Base-by-base conservation (phyloP, 768 basidiomycete species). In the Vararia minispora region DNA sequence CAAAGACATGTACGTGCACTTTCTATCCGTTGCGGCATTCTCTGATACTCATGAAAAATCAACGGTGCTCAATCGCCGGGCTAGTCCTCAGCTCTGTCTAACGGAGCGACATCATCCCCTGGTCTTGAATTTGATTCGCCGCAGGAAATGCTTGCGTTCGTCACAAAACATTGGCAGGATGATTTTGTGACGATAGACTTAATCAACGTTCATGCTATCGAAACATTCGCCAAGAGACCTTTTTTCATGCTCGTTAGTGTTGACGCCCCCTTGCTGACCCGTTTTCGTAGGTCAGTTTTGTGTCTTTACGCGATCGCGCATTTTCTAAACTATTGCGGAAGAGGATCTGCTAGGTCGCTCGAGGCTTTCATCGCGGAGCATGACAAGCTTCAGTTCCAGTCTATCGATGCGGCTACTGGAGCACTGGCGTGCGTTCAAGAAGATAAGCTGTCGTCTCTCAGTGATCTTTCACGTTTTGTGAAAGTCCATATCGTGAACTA, bases 161-260 rank as follows among this genome's bases (percentile, higher is more conserved):
- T 80, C 13, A 98, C 95, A 1, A 68, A 63, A 44, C 70, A 84
- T 46, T 99, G 94, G 94, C 69, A 68, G 30, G 56, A 64, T 6
- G 64, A 86, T 51, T 89, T 80, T 49, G 89, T 97, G 22, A 94
- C 91, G 0, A 58, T 64, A n/a, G 82, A 87, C 53, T 57, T 92
- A 16, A 53, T 55, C 28, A 75, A 71, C 1, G 60, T 61, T 21
- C 59, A 66, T 3, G 58, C 75, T 12, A 63, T 98, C 25, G 71
- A 72, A 42, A 59, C 68, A 34, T 97, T 95, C 52, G 56, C 74
- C 25, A 90, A 79, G 52, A 66, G 95, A 13, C 95, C 95, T 0
- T 98, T 90, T 57, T 90, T 95, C 56, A 63, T 97, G 55, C 69
- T 98, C 17, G 61, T 95, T 31, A 71, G 63, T 33, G 69, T 90